A percentile compares a stretch with the other conserved stretches of the same genome.
phyloP scores from a whole-genome alignment of 2,329 filamentous ascomycete genomes.

The Fonsecaea pedrosoi region DNA sequence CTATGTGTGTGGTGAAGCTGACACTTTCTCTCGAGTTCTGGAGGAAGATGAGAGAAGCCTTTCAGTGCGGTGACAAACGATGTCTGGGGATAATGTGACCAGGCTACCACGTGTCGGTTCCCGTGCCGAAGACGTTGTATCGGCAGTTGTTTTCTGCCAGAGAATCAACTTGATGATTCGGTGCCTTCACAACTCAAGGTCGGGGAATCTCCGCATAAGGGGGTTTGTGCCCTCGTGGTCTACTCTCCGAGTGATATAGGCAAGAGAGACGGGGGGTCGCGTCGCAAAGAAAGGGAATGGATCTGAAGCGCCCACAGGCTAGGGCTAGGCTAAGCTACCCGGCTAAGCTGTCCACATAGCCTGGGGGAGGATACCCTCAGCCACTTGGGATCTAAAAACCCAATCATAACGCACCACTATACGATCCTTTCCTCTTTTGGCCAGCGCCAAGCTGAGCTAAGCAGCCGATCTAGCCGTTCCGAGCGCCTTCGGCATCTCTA shows the following conservation, averaged over 20 bases:
- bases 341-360: too few relatives aligned
- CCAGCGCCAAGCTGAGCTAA: not conserved
- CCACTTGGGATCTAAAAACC: too few relatives aligned
- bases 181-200: not conserved
- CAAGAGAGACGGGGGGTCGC: not conserved
- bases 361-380: not conserved
- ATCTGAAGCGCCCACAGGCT: too few relatives aligned
- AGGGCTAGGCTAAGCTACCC: too few relatives aligned
- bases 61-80: not conserved
- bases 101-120: not conserved
- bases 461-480: not conserved
- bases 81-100: not conserved
- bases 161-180: not conserved
- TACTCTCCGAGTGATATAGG: not conserved
- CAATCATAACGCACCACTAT: not conserved
- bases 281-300: not conserved
- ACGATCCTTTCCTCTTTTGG: not conserved
- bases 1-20: not conserved
- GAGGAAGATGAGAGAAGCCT: too few relatives aligned
- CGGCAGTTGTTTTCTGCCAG: not conserved
- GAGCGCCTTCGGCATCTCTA: not conserved
- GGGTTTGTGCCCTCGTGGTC: not conserved
- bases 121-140: not conserved
- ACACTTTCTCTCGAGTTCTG: not conserved
- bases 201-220: not conserved